Percentiles rank a stretch among this genome's conserved stretches.
phyloP scores from a whole-genome alignment of 2,329 filamentous ascomycete species.

The Arthroderma sp. region DNA sequence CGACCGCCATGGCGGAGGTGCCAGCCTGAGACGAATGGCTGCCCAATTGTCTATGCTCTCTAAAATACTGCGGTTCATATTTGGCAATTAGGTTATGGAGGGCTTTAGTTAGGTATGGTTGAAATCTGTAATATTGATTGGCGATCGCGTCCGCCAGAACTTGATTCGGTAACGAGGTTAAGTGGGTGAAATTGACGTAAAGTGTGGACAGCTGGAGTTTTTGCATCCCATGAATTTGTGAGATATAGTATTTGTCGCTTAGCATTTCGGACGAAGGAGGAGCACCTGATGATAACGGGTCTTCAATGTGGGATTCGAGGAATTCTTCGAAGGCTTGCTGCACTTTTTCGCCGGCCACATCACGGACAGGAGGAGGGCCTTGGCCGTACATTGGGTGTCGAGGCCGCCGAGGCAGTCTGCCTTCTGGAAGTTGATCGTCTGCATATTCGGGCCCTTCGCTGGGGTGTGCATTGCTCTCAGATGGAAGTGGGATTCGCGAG shows the following conservation, averaged over 20 bases:
- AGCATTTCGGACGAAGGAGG: slow-evolving; percentile 43
- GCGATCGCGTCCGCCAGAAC: slow-evolving; percentile 76
- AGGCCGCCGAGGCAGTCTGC: slow-evolving; percentile 35
- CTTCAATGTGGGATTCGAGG: slow-evolving; percentile 48
- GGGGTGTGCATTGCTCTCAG: slow-evolving; percentile 35
- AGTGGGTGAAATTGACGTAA: slow-evolving; percentile 61
- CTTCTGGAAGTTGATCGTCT: slow-evolving; percentile 46
- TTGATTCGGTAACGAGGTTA: slow-evolving; percentile 63
- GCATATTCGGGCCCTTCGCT: slow-evolving; percentile 47
- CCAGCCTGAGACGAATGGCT: slow-evolving; percentile 54
- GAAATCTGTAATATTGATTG: slow-evolving; percentile 85
- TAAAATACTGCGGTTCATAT: slow-evolving; percentile 87
- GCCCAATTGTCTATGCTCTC: slow-evolving; percentile 75
- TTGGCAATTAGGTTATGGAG: slow-evolving; percentile 89
- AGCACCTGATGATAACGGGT: slow-evolving; percentile 41
- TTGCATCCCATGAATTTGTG: slow-evolving; percentile 50
- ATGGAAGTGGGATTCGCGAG: slow-evolving; percentile 40
- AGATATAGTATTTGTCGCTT: slow-evolving; percentile 52
- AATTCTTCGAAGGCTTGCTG: slow-evolving; percentile 50
- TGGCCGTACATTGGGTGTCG: slow-evolving; percentile 35
- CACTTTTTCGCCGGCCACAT: slow-evolving; percentile 50
- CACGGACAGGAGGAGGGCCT: slow-evolving; percentile 46
- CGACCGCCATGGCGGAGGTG: slow-evolving; percentile 48
- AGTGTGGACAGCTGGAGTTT: slow-evolving; percentile 51
- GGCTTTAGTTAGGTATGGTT: slow-evolving; percentile 78